Percentiles rank a stretch among this genome's conserved stretches.
Evolutionary conservation across 306 rosid species (phyloP).

Genomic region (Cyclanthera cordifolia): DNA sequence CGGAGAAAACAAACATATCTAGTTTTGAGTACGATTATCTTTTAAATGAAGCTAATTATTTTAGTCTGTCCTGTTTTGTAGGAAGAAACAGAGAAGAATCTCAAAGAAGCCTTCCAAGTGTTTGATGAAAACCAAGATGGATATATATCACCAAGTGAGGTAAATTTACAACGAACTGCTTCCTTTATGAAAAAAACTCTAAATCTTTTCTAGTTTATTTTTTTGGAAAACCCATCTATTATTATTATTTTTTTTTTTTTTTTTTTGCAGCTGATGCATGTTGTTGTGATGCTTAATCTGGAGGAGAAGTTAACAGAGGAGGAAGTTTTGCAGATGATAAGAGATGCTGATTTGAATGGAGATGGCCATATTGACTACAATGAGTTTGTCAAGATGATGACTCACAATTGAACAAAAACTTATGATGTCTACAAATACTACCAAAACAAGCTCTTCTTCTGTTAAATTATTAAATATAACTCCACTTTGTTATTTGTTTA

Average conservation of each 20-base stretch:
- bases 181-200: background rate
- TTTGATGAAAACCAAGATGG: conserved; percentile 90
- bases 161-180: background rate
- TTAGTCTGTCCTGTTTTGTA: too few species aligned
- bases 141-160: conserved; percentile 75
- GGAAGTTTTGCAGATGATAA: conserved; percentile 72
- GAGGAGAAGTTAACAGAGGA: conserved; percentile 59
- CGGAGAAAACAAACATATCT: too few species aligned
- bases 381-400: conserved; percentile 76
- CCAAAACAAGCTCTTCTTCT: background rate
- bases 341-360: conserved; percentile 84
- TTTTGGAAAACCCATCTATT: background rate
- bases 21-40: too few species aligned
- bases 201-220: background rate
- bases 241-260: background rate
- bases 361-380: conserved; percentile 77
- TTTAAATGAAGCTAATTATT: too few species aligned
- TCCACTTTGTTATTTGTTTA: too few species aligned
- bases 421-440: background rate
- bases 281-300: conserved; percentile 60
- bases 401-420: background rate
- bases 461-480: too few species aligned
- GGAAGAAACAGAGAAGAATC: conserved; percentile 84
- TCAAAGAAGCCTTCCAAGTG: conserved; percentile 71
- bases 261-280: conserved; percentile 60